Evolutionary conservation across 2,329 filamentous ascomycete species (phyloP).

Genomic region (Didymella sp.): DNA sequence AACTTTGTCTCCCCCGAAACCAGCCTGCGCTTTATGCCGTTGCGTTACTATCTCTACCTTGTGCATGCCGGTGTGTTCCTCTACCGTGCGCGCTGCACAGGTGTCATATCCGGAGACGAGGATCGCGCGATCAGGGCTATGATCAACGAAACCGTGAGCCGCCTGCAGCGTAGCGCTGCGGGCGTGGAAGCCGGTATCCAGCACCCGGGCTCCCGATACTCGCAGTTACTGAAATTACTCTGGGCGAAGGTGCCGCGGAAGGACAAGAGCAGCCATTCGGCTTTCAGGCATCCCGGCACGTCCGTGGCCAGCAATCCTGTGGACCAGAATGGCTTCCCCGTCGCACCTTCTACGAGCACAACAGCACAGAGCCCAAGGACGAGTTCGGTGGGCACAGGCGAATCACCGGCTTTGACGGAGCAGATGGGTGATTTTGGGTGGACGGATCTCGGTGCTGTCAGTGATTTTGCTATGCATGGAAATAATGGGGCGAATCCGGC

Average conservation of each 20-base stretch:
- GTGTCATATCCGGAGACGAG: conserved; percentile 57
- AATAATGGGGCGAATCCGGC: conserved; percentile 43
- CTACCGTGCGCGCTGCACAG: conserved; percentile 57
- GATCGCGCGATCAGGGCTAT: conserved; percentile 56
- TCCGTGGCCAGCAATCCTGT: conserved; percentile 37
- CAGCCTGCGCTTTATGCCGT: conserved; percentile 56
- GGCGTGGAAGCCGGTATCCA: conserved; percentile 48
- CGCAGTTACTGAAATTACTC: conserved; percentile 55
- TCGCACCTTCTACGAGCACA: conserved; percentile 24
- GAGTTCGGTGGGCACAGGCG: conserved; percentile 47
- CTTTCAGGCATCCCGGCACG: conserved; percentile 44
- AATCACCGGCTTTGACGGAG: conserved; percentile 54
- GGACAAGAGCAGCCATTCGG: conserved; percentile 34
- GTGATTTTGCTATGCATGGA: conserved; percentile 57
- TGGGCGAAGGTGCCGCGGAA: conserved; percentile 56
- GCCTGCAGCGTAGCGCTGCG: conserved; percentile 54
- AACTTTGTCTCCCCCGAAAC: conserved; percentile 59
- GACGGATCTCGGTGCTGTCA: conserved; percentile 57
- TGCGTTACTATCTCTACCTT: conserved; percentile 58
- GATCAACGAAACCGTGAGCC: conserved; percentile 55
- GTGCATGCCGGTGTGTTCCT: conserved; percentile 59
- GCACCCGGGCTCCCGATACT: conserved; percentile 57
- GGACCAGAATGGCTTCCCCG: conserved; percentile 36
- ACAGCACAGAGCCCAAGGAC: conserved; percentile 43
- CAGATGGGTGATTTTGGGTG: conserved; percentile 59